These are phyloP conservation scores for Ampelocalamus luodianensis DNA, from an alignment of 176 grass and related monocot species.

Conservation along the genomic window DNA sequence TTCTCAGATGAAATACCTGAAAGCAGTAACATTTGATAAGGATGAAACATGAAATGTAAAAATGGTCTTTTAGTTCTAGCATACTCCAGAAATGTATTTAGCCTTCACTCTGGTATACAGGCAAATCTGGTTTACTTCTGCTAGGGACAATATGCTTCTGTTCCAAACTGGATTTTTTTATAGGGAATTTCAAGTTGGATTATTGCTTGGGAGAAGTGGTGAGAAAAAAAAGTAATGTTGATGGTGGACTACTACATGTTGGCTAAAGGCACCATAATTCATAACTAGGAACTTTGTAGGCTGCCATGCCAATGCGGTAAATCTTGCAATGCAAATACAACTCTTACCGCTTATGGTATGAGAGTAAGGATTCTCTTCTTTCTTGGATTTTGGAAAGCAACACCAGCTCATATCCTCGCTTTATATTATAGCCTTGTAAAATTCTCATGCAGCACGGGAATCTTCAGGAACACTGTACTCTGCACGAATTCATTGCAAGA, in stretches of 20 bases:
- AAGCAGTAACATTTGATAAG: conserved; percentile 35
- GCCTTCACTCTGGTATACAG: neutral
- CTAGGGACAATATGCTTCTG: neutral
- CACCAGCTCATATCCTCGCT: conserved; percentile 66
- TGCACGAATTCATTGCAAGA: neutral
- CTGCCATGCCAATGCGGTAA: conserved; percentile 12
- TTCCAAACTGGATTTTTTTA: neutral
- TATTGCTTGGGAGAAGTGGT: neutral
- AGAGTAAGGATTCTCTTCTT: conserved; percentile 30
- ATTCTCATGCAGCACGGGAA: conserved; percentile 15
- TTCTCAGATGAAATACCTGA: conserved; percentile 80
- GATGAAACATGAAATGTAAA: conserved; percentile 12
- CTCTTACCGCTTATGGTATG: conserved; percentile 57
- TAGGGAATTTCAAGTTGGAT: neutral
- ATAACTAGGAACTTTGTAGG: neutral
- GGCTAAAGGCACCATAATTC: neutral
- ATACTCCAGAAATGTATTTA: neutral
- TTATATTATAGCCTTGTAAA: conserved; percentile 4
- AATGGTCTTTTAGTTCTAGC: neutral
- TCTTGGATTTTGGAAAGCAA: conserved; percentile 51
- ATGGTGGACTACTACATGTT: neutral
- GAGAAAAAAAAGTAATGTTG: neutral
- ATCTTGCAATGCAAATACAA: neutral
- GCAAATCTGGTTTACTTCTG: neutral
- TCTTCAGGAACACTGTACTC: neutral